Percentiles rank a stretch among this genome's conserved stretches.
phyloP scores from a whole-genome alignment of 306 rosid species.

The Lotus japonicus region DNA sequence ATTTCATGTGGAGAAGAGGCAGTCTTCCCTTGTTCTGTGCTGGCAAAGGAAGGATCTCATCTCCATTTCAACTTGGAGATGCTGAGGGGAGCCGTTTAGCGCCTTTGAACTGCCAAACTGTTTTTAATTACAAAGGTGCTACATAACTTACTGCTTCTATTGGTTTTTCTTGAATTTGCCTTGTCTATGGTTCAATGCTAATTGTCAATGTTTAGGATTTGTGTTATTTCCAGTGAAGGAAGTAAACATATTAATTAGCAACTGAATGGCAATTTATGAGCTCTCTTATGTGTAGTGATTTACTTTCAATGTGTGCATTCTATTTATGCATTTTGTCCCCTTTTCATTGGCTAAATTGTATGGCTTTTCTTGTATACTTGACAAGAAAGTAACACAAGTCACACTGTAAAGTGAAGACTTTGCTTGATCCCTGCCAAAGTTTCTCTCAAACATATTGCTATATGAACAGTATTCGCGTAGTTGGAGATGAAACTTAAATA shows the following conservation, averaged over 20 bases:
- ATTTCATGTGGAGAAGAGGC: constrained; percentile 69
- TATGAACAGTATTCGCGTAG: background rate
- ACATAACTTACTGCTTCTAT: constrained; percentile 37
- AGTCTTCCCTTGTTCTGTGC: constrained; percentile 65
- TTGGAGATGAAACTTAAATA: background rate
- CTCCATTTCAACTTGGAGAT: constrained; percentile 76
- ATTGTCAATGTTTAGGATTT: constrained; percentile 61
- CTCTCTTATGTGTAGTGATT: constrained; percentile 27
- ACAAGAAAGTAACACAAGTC: constrained; percentile 16
- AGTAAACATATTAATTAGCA: constrained; percentile 40
- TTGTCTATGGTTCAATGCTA: constrained; percentile 47
- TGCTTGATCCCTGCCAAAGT: constrained; percentile 1
- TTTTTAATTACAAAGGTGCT: constrained; percentile 50
- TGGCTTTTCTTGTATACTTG: constrained; percentile 19
- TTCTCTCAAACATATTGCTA: constrained; percentile 2
- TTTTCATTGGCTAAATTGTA: constrained; percentile 9
- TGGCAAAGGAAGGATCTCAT: constrained; percentile 82
- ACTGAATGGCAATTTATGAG: constrained; percentile 54
- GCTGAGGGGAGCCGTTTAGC: constrained; percentile 40
- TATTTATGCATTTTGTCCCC: constrained; percentile 20
- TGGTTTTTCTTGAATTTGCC: constrained; percentile 33
- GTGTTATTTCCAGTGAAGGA: constrained; percentile 48
- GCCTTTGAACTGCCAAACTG: constrained; percentile 32
- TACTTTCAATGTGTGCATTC: constrained; percentile 22
- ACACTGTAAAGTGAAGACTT: background rate